Evolutionary conservation across 257 asterid species (phyloP).

Genomic region (Cruciata laevipes): DNA sequence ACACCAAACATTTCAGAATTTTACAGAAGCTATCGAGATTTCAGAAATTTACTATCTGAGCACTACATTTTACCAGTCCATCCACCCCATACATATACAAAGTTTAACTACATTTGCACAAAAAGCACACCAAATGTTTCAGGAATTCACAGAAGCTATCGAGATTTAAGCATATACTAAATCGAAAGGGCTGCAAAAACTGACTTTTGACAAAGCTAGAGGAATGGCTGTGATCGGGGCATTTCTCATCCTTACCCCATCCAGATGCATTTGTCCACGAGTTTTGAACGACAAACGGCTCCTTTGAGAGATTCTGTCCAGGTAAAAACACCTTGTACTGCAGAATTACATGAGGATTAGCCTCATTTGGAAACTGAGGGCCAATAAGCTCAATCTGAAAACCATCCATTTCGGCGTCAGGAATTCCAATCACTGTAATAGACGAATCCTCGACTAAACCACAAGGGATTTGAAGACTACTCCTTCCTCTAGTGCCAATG

Average conservation of each 20-base stretch:
- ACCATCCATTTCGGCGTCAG: slow-evolving; percentile 41
- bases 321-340: slow-evolving; percentile 58
- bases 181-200: background rate
- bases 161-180: background rate
- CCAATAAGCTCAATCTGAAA: slow-evolving; percentile 69
- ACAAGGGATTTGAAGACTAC: slow-evolving; percentile 59
- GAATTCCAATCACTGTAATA: slow-evolving; percentile 75
- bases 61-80: slow-evolving; percentile 74
- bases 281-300: slow-evolving; percentile 62
- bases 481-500: slow-evolving; percentile 24
- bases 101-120: slow-evolving; percentile 12
- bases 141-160: background rate
- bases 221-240: slow-evolving; percentile 58
- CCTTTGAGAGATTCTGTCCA: slow-evolving; percentile 70
- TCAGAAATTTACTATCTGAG: slow-evolving; percentile 42
- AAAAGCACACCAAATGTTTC: background rate
- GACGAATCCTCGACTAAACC: slow-evolving; percentile 86
- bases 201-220: slow-evolving; percentile 41
- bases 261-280: slow-evolving; percentile 71
- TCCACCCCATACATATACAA: slow-evolving; percentile 50
- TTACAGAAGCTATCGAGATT: too few relatives aligned
- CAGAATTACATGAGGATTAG: slow-evolving; percentile 59
- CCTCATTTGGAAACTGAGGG: slow-evolving; percentile 40
- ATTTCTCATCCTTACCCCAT: slow-evolving; percentile 84
- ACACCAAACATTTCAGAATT: too few relatives aligned